Evolutionary conservation across 441 rosid genomes (phyloP), one percentile per base, ranked within the genome.

Genomic region (Capsella rubella): DNA sequence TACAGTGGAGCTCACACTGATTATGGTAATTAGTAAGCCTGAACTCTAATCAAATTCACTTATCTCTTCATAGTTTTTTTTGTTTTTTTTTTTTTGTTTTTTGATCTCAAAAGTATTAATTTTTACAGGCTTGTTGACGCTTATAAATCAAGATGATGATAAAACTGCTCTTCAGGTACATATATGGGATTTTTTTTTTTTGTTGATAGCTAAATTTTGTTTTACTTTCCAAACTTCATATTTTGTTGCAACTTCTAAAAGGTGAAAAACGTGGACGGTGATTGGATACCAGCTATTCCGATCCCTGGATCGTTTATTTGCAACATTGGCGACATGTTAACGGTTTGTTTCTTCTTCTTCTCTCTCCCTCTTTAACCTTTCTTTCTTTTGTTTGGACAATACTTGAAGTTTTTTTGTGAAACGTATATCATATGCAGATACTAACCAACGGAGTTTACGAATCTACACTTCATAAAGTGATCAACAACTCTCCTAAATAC

Each of bases 61-160:
- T 18, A 18, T 18, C 2, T 59, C 50, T 53, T 65, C 13, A 40
- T 15, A 43, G 15, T 27, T 10, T 10, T 27, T 10, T 10, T 14
- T 32, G 25, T 27, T 32, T n/a, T 4, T 10, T 31, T 3, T 28
- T 13, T 35, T 28, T 27, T 14, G 7, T 56, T 0, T 0, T 56
- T 4, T 15, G 3, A 31, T 71, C 65, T 75, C 15, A 68, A 11
- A 51, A 46, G 5, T n/a, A 15, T 55, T 8, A 65, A 21, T 21
- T 53, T 32, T 71, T 45, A 70, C 79, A 87, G 95, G 92, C 15
- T 84, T 93, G 81, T 60, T 91, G 63, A 82, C 96, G 14, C 78
- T 93, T 79, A 91, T 93, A 50, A 93, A 93, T 85, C 97, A 93
- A 83, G 96, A 93, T 77, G 90, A 91, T 75, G 82, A 78, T 55